Evolutionary conservation across 768 basidiomycete species (phyloP), one percentile per base, ranked within the genome.

Genomic region (Suillus weaverae): DNA sequence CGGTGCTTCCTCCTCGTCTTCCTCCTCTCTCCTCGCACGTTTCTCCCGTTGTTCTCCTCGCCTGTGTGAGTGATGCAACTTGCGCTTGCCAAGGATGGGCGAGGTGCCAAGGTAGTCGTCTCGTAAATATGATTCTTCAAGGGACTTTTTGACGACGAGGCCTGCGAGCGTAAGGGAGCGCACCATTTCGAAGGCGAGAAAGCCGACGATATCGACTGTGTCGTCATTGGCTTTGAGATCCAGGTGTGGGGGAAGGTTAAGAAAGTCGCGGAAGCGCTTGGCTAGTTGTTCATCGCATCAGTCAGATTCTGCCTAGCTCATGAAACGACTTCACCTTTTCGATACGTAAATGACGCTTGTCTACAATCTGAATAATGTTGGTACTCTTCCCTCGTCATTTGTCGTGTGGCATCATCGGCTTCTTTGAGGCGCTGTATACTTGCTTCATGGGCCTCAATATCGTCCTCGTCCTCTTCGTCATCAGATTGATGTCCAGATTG

Each of bases 351-450:
- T 18, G 94, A 94, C 0, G 96, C 96, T 75, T 97, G 96, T 64
- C 96, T 86, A 79, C 95, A 97, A 74, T 97, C 95, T 4, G 95
- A 95, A 73, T 97, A 97, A 73, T 95, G 95, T 65, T 96, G 92
- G 74, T 98, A 99, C 71, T 98, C 94, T 74, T 98, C 96, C 70
- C 92, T 85, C 9, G 95, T 96, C 96, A 98, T 99, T 78, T 94
- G 88, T 53, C 93, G 85, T 2, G 96, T 98, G 13, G 94, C 90
- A 67, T 95, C 94, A 77, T 99, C 96, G 3, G 95, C 94, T 84
- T 97, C 95, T 89, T 91, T 90, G 51, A 97, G 79, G 20, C 95
- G 86, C 71, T 90, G 88, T 60, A 96, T 88, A n/a, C 92, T 95
- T 16, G 94, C 95, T 73, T 96, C 94, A 73, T 95, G 92, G 0